Evolutionary conservation across 768 basidiomycete species (phyloP), one percentile per base, ranked within the genome.

Genomic region (Paxillus rubicundulus): DNA sequence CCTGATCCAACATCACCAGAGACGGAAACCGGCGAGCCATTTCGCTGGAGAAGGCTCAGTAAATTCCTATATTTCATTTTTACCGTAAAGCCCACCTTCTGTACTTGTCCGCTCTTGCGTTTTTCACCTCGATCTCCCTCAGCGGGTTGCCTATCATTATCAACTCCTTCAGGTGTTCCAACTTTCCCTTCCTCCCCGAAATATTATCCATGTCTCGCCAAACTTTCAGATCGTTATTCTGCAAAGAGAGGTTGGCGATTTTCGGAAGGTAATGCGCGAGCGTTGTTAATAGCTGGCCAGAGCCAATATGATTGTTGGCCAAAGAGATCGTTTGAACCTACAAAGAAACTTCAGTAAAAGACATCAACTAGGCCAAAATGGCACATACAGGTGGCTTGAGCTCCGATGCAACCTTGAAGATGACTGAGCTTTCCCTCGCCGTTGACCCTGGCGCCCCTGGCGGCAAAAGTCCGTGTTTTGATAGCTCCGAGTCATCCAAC

Each of bases 381-480:
- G 55, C 7, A 61, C 75, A 49, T 61, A 90, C 91, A 50, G 82
- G 78, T 34, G 93, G 92, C 57, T 82, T 83, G 48, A 94, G 80
- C 59, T 86, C 79, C 17, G 81, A 77, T 1, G 93, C 91, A 10
- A 95, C 75, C 69, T 94, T 94, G 77, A 94, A 94, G 41, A 98
- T 84, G 9, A 95, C 92, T 5, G 86, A 81, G 0, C 87, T 84
- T 61, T 90, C 87, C 54, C 77, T 81, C 18, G 70, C 64, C 21
- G 80, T 75, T 30, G 87, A 82, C 9, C 85, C 82, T 28, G 79
- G 77, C 21, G 74, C 73, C 7, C 91, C 91, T 3, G 92, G 92
- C 2, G 87, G 81, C 27, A 76, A 62, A 27, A 97, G 74, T 40
- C 83, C 80, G 60, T 91, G 71, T 63, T 84, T 86, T 66, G 81